Percentiles rank a stretch among this genome's conserved stretches.
phyloP scores from a whole-genome alignment of 441 rosid genomes.

The Hypseocharis bilobata region DNA sequence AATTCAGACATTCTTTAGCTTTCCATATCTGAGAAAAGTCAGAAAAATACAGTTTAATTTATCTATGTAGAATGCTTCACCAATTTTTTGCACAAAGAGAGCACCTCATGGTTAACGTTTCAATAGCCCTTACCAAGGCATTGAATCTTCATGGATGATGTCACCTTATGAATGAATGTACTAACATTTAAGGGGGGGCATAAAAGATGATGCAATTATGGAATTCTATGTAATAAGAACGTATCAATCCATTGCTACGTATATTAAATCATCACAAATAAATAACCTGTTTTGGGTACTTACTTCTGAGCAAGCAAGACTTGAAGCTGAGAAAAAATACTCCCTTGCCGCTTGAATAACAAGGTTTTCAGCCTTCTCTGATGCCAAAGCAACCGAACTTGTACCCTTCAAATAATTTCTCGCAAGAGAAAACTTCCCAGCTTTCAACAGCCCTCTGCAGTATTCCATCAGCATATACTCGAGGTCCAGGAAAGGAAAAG shows the following conservation, averaged over 20 bases:
- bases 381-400: conserved; percentile 64
- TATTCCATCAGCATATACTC: conserved; percentile 85
- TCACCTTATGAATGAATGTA: background rate
- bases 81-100: background rate
- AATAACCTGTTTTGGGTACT: conserved; percentile 21
- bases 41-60: conserved; percentile 9
- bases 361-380: conserved; percentile 85
- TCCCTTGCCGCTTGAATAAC: conserved; percentile 91
- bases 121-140: background rate
- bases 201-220: background rate
- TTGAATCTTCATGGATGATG: background rate
- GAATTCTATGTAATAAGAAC: background rate
- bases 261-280: conserved; percentile 13
- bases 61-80: background rate
- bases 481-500: conserved; percentile 77
- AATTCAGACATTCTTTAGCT: conserved; percentile 88
- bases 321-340: conserved; percentile 88
- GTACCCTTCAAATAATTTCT: conserved; percentile 91
- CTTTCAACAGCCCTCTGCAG: conserved; percentile 92
- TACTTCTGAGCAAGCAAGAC: conserved; percentile 81
- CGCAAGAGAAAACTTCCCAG: conserved; percentile 94
- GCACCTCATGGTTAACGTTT: background rate
- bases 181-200: background rate
- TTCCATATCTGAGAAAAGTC: conserved; percentile 70
- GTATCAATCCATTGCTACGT: conserved; percentile 4